Percentiles rank a stretch among this genome's conserved stretches.
Evolutionary conservation across 257 asterid species (phyloP).

Genomic region (Lavandula angustifolia): DNA sequence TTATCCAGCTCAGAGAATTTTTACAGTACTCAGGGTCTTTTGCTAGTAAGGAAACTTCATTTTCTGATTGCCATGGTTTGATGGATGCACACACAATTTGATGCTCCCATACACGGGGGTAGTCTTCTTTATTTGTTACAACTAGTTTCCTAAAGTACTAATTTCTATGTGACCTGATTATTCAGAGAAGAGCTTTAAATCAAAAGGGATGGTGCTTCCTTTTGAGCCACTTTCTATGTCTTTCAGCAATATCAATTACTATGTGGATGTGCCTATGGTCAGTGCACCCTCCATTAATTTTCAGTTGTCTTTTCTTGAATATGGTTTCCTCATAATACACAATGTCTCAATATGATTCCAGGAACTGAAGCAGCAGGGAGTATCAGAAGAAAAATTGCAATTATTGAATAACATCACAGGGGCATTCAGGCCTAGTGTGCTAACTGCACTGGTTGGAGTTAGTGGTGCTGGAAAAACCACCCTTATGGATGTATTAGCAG

Average conservation of each 20-base stretch:
- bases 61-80: constrained; percentile 13
- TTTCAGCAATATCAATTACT: constrained; percentile 81
- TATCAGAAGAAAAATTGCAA: constrained; percentile 72
- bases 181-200: constrained; percentile 81
- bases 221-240: constrained; percentile 86
- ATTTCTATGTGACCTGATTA: constrained; percentile 3
- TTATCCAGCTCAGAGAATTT: constrained; percentile 77
- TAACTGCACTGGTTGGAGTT: constrained; percentile 91
- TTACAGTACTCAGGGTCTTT: constrained; percentile 84
- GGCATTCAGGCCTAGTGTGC: constrained; percentile 91
- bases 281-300: constrained; percentile 35
- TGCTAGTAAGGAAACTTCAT: constrained; percentile 55
- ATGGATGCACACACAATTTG: neutral
- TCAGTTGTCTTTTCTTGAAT: constrained; percentile 21
- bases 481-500: constrained; percentile 96
- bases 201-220: constrained; percentile 90
- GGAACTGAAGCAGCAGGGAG: constrained; percentile 94
- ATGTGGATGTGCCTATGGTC: constrained; percentile 89
- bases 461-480: constrained; percentile 99
- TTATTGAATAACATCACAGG: constrained; percentile 79
- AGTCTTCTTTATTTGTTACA: constrained; percentile 1
- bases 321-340: constrained; percentile 25
- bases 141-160: constrained; percentile 22
- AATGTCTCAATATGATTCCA: constrained; percentile 35
- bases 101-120: constrained; percentile 22